Evolutionary conservation across 129 eudicot species (phyloP).

Genomic region (Flaveria linearis): DNA sequence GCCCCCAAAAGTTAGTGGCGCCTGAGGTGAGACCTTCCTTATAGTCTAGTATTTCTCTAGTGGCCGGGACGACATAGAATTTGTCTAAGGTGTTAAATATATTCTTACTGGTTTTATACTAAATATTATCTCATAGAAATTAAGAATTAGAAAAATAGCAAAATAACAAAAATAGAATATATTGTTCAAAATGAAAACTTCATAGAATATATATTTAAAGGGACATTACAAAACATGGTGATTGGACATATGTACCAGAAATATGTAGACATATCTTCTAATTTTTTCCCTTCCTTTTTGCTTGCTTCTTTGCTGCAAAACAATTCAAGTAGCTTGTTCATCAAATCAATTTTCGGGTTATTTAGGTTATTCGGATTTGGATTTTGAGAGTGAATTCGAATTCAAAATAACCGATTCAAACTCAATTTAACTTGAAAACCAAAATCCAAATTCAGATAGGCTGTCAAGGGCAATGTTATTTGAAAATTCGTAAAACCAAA

Average conservation of each 20-base stretch:
- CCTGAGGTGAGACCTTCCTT: too few species aligned
- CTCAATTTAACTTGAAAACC: too few species aligned
- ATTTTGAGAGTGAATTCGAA: too few species aligned
- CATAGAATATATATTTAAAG: background rate
- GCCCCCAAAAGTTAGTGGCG: too few species aligned
- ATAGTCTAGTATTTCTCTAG: too few species aligned
- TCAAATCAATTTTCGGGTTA: too few species aligned
- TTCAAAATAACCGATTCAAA: too few species aligned
- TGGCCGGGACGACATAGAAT: background rate
- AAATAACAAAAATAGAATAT: background rate
- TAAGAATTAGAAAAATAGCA: background rate
- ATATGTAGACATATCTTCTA: slow-evolving; percentile 14
- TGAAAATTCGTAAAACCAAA: too few species aligned
- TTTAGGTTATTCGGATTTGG: too few species aligned
- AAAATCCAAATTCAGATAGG: too few species aligned
- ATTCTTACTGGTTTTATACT: background rate
- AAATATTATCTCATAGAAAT: background rate
- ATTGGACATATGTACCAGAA: background rate
- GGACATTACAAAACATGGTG: slow-evolving; percentile 18
- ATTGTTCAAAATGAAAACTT: background rate
- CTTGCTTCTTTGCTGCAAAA: slow-evolving; percentile 64
- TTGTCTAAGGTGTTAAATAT: background rate
- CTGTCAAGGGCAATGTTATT: too few species aligned
- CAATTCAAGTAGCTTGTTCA: background rate
- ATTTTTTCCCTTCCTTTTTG: slow-evolving; percentile 45